These are phyloP conservation scores for Starmerella bacillaris DNA, from an alignment of 805 yeast species.

Conservation along the genomic window DNA sequence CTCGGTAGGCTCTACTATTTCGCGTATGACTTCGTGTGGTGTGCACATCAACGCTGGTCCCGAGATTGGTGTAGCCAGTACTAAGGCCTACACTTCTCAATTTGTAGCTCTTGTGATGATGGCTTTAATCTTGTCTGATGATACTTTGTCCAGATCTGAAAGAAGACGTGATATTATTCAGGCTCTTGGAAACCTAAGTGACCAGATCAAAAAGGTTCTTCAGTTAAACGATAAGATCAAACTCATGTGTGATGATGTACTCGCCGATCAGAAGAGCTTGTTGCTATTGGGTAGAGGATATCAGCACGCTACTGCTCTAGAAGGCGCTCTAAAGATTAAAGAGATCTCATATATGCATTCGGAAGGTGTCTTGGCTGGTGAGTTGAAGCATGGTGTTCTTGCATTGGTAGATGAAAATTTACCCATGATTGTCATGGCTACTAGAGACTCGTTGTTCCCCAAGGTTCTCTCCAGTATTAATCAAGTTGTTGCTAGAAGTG, in stretches of 20 bases:
- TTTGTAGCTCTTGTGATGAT: slow-evolving; percentile 93
- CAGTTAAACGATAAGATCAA: slow-evolving; percentile 56
- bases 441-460: slow-evolving; percentile 90
- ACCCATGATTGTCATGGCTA: slow-evolving; percentile 91
- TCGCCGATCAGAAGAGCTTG: slow-evolving; percentile 70
- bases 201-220: slow-evolving; percentile 65
- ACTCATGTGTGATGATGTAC: slow-evolving; percentile 48
- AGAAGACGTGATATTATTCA: slow-evolving; percentile 76
- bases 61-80: slow-evolving; percentile 97
- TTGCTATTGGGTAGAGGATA: slow-evolving; percentile 91
- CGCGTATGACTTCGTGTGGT: slow-evolving; percentile 97
- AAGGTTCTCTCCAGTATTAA: slow-evolving; percentile 88
- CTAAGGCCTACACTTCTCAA: slow-evolving; percentile 97
- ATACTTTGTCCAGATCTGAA: slow-evolving; percentile 52
- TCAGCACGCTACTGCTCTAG: slow-evolving; percentile 92
- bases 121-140: slow-evolving; percentile 87
- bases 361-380: slow-evolving; percentile 98
- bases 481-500: slow-evolving; percentile 94
- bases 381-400: slow-evolving; percentile 92
- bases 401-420: slow-evolving; percentile 87
- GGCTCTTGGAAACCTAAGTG: slow-evolving; percentile 69
- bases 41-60: slow-evolving; percentile 99
- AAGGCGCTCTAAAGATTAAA: slow-evolving; percentile 95
- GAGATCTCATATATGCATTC: slow-evolving; percentile 98
- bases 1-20: slow-evolving; percentile 90